Conservation (phyloP, 2,329 filamentous ascomycete species). For the Penicillium sp. region DNA sequence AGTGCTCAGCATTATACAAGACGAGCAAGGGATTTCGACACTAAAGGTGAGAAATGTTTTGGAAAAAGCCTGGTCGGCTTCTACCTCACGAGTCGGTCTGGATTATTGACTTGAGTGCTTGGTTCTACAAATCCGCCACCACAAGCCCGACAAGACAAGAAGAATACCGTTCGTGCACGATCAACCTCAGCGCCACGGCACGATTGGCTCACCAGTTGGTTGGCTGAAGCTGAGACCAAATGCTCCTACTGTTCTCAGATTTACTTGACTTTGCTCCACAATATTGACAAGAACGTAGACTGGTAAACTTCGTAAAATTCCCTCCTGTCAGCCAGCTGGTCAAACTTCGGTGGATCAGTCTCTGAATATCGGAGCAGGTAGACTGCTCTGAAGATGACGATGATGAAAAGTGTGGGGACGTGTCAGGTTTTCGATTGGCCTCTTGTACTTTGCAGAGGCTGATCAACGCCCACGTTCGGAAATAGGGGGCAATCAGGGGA, state of each 20-base stretch:
- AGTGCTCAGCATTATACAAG: neutral
- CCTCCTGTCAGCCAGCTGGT: neutral
- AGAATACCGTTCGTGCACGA: neutral
- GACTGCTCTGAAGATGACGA: constrained; percentile 9
- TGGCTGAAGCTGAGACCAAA: constrained; percentile 7
- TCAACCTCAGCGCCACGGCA: neutral
- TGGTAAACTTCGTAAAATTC: neutral
- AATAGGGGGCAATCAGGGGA: neutral
- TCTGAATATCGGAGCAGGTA: constrained; percentile 4
- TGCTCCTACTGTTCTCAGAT: neutral
- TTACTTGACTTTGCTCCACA: neutral
- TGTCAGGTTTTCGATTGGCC: neutral
- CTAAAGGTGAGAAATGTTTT: neutral
- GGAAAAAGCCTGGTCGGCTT: neutral
- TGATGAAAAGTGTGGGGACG: constrained; percentile 5
- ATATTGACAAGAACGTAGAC: neutral
- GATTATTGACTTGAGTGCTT: neutral
- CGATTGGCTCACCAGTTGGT: constrained; percentile 1
- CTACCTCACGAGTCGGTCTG: neutral
- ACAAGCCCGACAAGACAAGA: no score
- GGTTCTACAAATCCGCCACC: neutral
- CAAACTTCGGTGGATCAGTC: constrained; percentile 1
- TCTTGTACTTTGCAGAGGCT: neutral
- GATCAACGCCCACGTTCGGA: neutral
- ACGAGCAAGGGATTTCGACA: neutral